Evolutionary conservation across 192 early-diverging fungal genomes (phyloP), one percentile per base, ranked within the genome.

Genomic region (Cetraspora pellucida): DNA sequence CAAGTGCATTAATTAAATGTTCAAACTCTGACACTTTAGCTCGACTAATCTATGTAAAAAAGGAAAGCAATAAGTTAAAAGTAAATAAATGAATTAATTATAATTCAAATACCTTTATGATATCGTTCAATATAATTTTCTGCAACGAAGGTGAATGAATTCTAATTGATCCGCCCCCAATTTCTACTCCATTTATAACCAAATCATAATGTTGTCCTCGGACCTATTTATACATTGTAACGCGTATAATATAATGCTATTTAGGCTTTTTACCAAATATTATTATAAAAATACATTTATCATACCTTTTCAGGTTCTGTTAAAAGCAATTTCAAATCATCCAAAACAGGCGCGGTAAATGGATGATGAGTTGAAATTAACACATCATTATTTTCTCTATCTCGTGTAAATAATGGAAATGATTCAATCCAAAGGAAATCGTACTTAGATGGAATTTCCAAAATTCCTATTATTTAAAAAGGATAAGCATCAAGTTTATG

Each of bases 111-210:
- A 91, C 80, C 74, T 89, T 80, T 3, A 95, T 79, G 10, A 95
- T 86, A 1, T 90, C 80, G 21, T 90, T 83, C 75, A 97, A 92
- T 23, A 97, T 89, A 75, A 87, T 87, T 1, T 81, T 80, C 80
- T 97, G 95, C 67, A 95, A 82, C 1, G 84, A 82, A 0, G 93
- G 89, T 23, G 91, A 88, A 82, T 97, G 94, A 6, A 95, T 90
- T 75, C 95, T 90, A 64, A 97, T 93, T 1, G 94, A 95, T 9
- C 95, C 95, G 7, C 95, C 95, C 16, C 93, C 95, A 79, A 97
- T 91, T 75, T 97, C 95, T 55, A 93, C 87, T 11, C 95, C 95
- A 77, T 97, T 95, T 52, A 97, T 82, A 0, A 97, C 93, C 60
- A 97, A 79, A 78, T 97, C 95, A 75, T 96, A 96, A 82, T 95